Evolutionary conservation across 176 grass and related monocot genomes (phyloP).

Genomic region (Neostapfia colusana): DNA sequence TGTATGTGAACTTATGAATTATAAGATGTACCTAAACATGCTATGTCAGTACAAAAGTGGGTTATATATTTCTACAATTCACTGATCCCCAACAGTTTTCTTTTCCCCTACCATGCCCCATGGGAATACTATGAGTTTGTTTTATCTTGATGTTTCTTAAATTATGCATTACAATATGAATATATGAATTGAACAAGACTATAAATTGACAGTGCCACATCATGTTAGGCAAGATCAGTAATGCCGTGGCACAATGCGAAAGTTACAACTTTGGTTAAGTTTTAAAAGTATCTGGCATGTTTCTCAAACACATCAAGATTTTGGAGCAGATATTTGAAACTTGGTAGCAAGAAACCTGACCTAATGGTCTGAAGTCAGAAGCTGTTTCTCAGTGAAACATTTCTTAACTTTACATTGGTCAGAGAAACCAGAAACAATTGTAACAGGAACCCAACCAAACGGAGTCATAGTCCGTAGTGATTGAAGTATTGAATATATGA

Average conservation of each 20-base stretch:
- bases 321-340: slow-evolving; percentile 19
- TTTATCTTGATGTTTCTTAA: not conserved
- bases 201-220: not conserved
- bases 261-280: not conserved
- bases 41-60: not conserved
- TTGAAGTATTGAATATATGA: not conserved
- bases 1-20: slow-evolving; percentile 4
- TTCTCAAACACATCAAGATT: slow-evolving; percentile 13
- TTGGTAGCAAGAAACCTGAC: slow-evolving; percentile 1
- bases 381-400: not conserved
- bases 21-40: not conserved
- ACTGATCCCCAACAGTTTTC: not conserved
- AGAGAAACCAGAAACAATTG: not conserved
- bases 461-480: not conserved
- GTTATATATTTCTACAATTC: not conserved
- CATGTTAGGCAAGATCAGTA: not conserved
- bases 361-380: too few relatives aligned
- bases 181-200: not conserved
- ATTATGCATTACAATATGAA: not conserved
- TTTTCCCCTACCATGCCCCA: slow-evolving; percentile 13
- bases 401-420: too few relatives aligned
- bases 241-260: not conserved
- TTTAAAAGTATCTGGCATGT: not conserved
- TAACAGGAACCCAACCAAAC: not conserved
- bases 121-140: not conserved